These are phyloP conservation scores for Colletotrichum gigasporum DNA, from an alignment of 2,329 filamentous ascomycete genomes.

Conservation along the genomic window DNA sequence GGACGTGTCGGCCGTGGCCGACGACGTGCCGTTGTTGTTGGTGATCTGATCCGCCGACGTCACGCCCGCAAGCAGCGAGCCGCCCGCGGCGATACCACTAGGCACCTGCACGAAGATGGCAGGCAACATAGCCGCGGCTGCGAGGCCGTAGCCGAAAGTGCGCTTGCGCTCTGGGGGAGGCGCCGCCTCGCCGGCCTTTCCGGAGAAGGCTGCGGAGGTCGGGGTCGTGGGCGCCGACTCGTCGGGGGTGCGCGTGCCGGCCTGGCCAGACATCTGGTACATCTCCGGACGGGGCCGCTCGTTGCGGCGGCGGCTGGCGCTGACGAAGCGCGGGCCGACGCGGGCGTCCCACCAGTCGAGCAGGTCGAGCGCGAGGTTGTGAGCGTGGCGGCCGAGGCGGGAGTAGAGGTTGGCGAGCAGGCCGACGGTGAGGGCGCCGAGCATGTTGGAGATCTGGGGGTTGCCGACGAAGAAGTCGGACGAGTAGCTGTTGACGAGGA, in stretches of 20 bases:
- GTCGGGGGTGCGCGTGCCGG: conserved; percentile 9
- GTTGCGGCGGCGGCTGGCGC: conserved; percentile 36
- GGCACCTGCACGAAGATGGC: conserved; percentile 82
- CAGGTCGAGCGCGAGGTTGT: conserved; percentile 63
- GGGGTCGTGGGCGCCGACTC: conserved; percentile 26
- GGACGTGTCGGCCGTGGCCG: conserved; percentile 36
- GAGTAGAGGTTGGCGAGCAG: conserved; percentile 83
- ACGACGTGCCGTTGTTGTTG: conserved; percentile 46
- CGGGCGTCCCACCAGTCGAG: conserved; percentile 59
- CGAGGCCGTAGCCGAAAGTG: conserved; percentile 76
- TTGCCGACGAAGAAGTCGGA: conserved; percentile 73
- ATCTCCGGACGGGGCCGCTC: conserved; percentile 36
- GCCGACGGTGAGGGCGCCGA: conserved; percentile 80
- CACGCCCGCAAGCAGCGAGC: conserved; percentile 67
- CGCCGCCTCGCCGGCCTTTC: conserved; percentile 35
- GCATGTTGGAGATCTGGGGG: conserved; percentile 78
- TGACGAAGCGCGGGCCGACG: conserved; percentile 49
- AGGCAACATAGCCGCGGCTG: conserved; percentile 85
- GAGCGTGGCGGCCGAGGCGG: conserved; percentile 67
- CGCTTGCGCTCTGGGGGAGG: conserved; percentile 39
- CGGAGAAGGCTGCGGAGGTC: not conserved
- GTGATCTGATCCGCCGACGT: conserved; percentile 65
- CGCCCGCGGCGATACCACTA: conserved; percentile 68
- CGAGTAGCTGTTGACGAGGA: conserved; percentile 79
- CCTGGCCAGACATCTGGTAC: conserved; percentile 27